Evolutionary conservation across 306 rosid species (phyloP).

Genomic region (Sesbania bispinosa): DNA sequence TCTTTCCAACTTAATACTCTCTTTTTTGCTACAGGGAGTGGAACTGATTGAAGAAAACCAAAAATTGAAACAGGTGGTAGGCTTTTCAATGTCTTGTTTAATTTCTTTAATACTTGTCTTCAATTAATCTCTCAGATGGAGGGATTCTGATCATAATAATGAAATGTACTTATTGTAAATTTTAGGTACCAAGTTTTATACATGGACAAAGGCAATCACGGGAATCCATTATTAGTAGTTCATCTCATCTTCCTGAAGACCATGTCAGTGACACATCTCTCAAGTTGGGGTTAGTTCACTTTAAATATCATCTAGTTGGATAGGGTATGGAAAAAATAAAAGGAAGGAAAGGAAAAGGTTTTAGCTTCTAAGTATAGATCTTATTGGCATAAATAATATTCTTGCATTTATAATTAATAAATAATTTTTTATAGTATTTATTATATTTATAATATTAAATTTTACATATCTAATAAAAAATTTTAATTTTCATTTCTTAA

Average conservation of each 20-base stretch:
- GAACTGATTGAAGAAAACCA: slow-evolving; percentile 26
- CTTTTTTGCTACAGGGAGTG: slow-evolving; percentile 13
- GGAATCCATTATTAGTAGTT: slow-evolving; percentile 18
- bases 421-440: no score
- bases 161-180: neutral
- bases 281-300: slow-evolving; percentile 33
- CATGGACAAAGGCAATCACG: slow-evolving; percentile 25
- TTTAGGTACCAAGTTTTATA: slow-evolving; percentile 13
- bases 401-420: no score
- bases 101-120: neutral
- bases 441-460: no score
- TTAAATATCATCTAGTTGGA: neutral
- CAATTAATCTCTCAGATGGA: neutral
- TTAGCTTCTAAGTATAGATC: no score
- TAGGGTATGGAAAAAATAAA: neutral
- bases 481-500: no score
- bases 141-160: neutral
- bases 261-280: slow-evolving; percentile 28
- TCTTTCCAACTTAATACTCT: neutral
- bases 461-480: no score
- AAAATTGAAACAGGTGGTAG: slow-evolving; percentile 26
- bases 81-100: neutral
- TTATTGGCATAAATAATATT: no score
- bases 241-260: slow-evolving; percentile 31
- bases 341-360: neutral